Evolutionary conservation across 2,329 filamentous ascomycete genomes (phyloP).

Genomic region (Paracorniculantispora psalliotae): DNA sequence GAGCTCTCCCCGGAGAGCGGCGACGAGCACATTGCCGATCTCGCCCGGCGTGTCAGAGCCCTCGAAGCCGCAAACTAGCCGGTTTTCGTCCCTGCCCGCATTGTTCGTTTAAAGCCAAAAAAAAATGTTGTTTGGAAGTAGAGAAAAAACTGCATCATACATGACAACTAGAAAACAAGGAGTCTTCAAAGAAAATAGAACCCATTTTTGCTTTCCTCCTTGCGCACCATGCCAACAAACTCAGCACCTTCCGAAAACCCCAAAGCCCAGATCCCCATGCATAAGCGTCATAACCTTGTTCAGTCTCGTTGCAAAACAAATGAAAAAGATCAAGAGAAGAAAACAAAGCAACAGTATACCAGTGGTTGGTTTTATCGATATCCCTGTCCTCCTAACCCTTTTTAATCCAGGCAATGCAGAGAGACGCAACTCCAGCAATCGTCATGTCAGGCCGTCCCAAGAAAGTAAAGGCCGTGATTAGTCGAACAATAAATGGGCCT

Average conservation of each 20-base stretch:
- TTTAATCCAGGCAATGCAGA: slow-evolving; percentile 6
- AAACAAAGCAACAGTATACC: neutral
- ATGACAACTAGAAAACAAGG: slow-evolving; percentile 24
- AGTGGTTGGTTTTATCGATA: slow-evolving; percentile 1
- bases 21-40: slow-evolving; percentile 79
- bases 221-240: neutral
- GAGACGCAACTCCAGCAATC: slow-evolving; percentile 10
- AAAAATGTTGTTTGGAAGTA: slow-evolving; percentile 2
- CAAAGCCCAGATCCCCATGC: neutral
- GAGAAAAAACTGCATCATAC: slow-evolving; percentile 13
- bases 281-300: neutral
- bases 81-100: too few relatives aligned
- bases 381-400: slow-evolving; percentile 2
- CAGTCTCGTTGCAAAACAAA: slow-evolving; percentile 10
- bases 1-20: slow-evolving; percentile 69
- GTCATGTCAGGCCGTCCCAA: slow-evolving; percentile 6
- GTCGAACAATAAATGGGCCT: slow-evolving; percentile 4
- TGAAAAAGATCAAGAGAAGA: slow-evolving; percentile 11
- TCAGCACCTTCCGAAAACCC: neutral
- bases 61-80: slow-evolving; percentile 39
- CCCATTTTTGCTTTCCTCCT: neutral
- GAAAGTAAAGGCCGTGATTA: neutral
- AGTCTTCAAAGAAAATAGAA: slow-evolving; percentile 33
- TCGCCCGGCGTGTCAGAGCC: slow-evolving; percentile 66
- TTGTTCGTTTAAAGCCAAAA: neutral